Base-by-base conservation (phyloP, 768 basidiomycete species). In the Russula lepida region DNA sequence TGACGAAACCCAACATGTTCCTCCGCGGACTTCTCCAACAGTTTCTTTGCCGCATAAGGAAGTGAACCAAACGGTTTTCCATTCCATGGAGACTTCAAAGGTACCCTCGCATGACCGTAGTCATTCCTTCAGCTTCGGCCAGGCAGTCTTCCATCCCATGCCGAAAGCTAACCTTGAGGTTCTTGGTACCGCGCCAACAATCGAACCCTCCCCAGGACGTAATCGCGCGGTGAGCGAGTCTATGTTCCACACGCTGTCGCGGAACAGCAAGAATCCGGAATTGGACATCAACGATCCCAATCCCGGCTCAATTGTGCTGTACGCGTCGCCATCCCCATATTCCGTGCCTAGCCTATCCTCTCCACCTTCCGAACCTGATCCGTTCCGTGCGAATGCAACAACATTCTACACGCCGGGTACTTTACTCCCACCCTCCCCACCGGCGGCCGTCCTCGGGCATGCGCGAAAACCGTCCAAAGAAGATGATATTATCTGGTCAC, bases 381-480 rank as follows among this genome's bases (percentile, higher is more conserved):
- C 88, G 3, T 90, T 91, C 73, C 80, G 82, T 51, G 82, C 81
- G 2, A 77, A 88, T 64, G 86, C 88, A 21, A 84, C 77, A 32
- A 87, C 88, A 0, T 90, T 89, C 68, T 90, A 88, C 68, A 86
- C 86, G 0, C 85, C 87, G 1, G 86, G 86, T 61, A 82, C 83
- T 7, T 81, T 85, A 76, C 84, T 86, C 27, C 86, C 88, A 0
- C 76, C 78, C 0, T 85, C 87, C 0, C 86, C 88, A 49, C 70
- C 62, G 2, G 23, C 60, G 9, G 61, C 62, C n/a, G 46, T 39
- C 23, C n/a, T 67, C 8, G 67, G 67, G 4, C 86, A 86, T 64
- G 73, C 74, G 6, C 79, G 86, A 44, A 84, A 78, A 62, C 79
- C 83, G 0, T 89, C 87, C 4, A 84, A 83, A 60, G 88, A 88